Evolutionary conservation across 2,329 filamentous ascomycete species (phyloP).

Genomic region (Ploettnerulaceae sp.): DNA sequence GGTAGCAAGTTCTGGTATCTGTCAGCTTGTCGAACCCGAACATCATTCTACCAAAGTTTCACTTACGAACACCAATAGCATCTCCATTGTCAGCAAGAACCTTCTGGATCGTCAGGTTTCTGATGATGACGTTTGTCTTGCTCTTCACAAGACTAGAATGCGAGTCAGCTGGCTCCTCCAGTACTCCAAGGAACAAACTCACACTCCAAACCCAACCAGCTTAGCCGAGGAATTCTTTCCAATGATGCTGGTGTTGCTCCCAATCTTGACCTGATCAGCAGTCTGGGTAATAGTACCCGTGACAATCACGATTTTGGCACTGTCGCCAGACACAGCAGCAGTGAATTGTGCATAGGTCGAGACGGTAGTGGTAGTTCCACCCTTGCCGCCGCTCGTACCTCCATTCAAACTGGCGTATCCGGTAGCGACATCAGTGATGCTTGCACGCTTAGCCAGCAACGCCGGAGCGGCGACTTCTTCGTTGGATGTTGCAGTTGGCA

Average conservation of each 20-base stretch:
- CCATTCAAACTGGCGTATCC: slow-evolving; percentile 16
- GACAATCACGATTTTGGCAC: slow-evolving; percentile 43
- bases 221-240: slow-evolving; percentile 35
- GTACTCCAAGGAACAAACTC: too few species aligned
- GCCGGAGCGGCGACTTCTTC: too few species aligned
- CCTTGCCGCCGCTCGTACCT: slow-evolving; percentile 37
- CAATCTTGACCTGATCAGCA: slow-evolving; percentile 41
- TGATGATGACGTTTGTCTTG: slow-evolving; percentile 55
- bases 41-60: too few species aligned
- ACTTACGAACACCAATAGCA: slow-evolving; percentile 48
- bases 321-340: slow-evolving; percentile 44
- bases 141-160: slow-evolving; percentile 39
- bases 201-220: slow-evolving; percentile 23
- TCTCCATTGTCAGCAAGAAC: slow-evolving; percentile 53
- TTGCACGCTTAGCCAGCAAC: neutral
- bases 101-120: slow-evolving; percentile 56
- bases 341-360: slow-evolving; percentile 46
- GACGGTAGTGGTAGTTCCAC: slow-evolving; percentile 52
- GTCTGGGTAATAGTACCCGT: slow-evolving; percentile 40
- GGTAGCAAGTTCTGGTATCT: slow-evolving; percentile 39
- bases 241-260: slow-evolving; percentile 48
- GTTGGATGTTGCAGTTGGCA: too few species aligned
- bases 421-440: neutral
- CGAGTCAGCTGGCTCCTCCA: neutral
- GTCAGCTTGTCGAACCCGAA: neutral